Evolutionary conservation across 352 stramenopile genomes (phyloP).

Genomic region (Phytophthora constricta): DNA sequence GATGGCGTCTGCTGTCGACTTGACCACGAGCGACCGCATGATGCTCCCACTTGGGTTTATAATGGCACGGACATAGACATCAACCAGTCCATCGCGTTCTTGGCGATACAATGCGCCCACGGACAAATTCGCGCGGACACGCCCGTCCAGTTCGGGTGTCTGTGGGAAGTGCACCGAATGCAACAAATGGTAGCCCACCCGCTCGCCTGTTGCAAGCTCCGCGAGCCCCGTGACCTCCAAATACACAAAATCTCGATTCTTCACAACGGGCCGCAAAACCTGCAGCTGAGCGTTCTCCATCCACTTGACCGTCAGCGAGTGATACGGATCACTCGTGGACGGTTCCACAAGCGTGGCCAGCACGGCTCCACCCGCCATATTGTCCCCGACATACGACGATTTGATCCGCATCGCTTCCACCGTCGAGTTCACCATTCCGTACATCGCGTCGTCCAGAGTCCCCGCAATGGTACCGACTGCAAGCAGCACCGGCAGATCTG

Average conservation of each 20-base stretch:
- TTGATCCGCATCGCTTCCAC: slow-evolving; percentile 43
- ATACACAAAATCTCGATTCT: slow-evolving; percentile 65
- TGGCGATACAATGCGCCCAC: slow-evolving; percentile 52
- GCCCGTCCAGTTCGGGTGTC: slow-evolving; percentile 33
- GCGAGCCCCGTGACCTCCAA: slow-evolving; percentile 54
- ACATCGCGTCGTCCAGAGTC: slow-evolving; percentile 51
- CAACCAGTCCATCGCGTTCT: slow-evolving; percentile 36
- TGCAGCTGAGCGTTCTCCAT: slow-evolving; percentile 41
- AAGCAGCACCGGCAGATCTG: slow-evolving; percentile 36
- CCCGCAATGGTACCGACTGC: slow-evolving; percentile 39
- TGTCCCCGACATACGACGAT: slow-evolving; percentile 54
- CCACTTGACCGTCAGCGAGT: slow-evolving; percentile 46
- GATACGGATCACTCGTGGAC: slow-evolving; percentile 50
- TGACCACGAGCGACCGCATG: slow-evolving; percentile 31
- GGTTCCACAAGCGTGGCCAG: slow-evolving; percentile 55
- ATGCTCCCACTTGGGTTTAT: slow-evolving; percentile 44
- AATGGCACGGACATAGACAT: slow-evolving; percentile 45
- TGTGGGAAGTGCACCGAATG: slow-evolving; percentile 59
- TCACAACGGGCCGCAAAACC: slow-evolving; percentile 40
- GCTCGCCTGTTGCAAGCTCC: slow-evolving; percentile 44
- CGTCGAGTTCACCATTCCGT: slow-evolving; percentile 42
- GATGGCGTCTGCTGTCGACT: slow-evolving; percentile 32
- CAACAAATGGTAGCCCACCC: slow-evolving; percentile 60
- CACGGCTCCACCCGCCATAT: slow-evolving; percentile 48
- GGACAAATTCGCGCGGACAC: slow-evolving; percentile 40